Percentiles rank a stretch among this genome's conserved stretches.
Conservation (phyloP, 2,329 filamentous ascomycete genomes). For the Didymella keratinophila region DNA sequence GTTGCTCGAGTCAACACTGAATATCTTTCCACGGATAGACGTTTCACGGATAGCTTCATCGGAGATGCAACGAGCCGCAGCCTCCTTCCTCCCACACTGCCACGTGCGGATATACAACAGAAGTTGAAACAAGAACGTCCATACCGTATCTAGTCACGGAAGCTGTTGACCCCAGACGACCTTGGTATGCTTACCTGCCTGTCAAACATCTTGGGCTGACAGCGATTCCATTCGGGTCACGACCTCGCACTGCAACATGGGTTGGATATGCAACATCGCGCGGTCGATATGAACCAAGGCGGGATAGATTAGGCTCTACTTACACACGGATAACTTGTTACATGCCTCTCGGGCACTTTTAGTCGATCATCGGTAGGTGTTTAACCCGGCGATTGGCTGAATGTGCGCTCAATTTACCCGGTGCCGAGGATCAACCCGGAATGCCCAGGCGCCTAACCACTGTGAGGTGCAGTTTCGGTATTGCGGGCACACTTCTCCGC, state of each 20-base stretch:
- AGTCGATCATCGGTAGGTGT: constrained; percentile 25
- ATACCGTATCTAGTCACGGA: not conserved
- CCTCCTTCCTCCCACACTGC: not conserved
- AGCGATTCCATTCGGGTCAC: constrained; percentile 1
- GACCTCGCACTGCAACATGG: constrained; percentile 26
- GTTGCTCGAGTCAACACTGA: not conserved
- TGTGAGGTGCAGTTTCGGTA: constrained; percentile 36
- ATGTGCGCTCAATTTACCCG: constrained; percentile 33
- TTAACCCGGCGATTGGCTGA: constrained; percentile 32
- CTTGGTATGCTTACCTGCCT: constrained; percentile 12
- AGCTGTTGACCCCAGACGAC: not conserved
- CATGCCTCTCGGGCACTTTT: constrained; percentile 11
- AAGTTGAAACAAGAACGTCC: not conserved
- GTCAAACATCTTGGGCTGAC: not conserved
- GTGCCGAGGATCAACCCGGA: constrained; percentile 29
- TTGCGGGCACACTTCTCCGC: constrained; percentile 29
- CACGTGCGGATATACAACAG: constrained; percentile 1
- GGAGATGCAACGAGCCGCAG: not conserved
- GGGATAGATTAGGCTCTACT: constrained; percentile 23
- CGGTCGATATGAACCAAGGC: not conserved
- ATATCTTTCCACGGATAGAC: not conserved
- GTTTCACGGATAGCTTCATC: not conserved
- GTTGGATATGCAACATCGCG: constrained; percentile 6
- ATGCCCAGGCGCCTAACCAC: constrained; percentile 37
- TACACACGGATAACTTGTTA: not conserved